phyloP scores from a whole-genome alignment of 768 basidiomycete species.

The Suillus subaureus region DNA sequence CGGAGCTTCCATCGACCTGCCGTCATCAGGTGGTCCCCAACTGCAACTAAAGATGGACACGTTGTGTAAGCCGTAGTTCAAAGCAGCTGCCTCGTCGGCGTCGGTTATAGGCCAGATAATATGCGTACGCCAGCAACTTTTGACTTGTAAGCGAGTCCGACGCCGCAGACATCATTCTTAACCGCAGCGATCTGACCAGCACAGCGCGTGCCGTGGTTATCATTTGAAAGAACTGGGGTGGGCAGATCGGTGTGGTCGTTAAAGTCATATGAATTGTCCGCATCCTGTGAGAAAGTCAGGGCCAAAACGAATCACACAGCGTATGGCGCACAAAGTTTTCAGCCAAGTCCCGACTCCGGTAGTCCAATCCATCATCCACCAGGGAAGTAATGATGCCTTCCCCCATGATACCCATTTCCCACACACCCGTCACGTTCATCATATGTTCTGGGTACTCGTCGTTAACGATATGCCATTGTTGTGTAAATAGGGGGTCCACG shows the following conservation, averaged over 20 bases:
- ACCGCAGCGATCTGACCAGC: constrained; percentile 95
- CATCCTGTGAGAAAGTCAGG: constrained; percentile 54
- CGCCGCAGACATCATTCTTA: constrained; percentile 91
- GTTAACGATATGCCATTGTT: constrained; percentile 97
- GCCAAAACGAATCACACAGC: neutral
- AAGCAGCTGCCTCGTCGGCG: constrained; percentile 90
- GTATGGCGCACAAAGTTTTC: constrained; percentile 75
- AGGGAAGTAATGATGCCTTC: constrained; percentile 84
- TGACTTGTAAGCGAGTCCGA: constrained; percentile 91
- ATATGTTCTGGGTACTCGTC: constrained; percentile 75
- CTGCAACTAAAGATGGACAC: constrained; percentile 95
- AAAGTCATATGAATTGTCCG: constrained; percentile 90
- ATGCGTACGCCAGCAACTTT: constrained; percentile 95
- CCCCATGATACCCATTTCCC: constrained; percentile 91
- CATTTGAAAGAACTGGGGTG: constrained; percentile 84
- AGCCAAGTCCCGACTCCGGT: constrained; percentile 81
- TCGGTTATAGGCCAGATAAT: constrained; percentile 95
- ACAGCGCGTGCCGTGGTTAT: constrained; percentile 97
- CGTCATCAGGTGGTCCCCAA: constrained; percentile 98
- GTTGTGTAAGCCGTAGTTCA: constrained; percentile 93
- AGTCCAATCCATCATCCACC: constrained; percentile 95
- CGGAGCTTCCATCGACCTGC: constrained; percentile 92
- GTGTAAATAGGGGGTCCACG: constrained; percentile 76
- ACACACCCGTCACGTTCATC: constrained; percentile 93
- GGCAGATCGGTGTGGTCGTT: constrained; percentile 92